Percentiles rank a stretch among this genome's conserved stretches.
These are phyloP conservation scores for Lasiosphaeriaceae sp. DNA, from an alignment of 495 filamentous ascomycete species.

Conservation along the genomic window DNA sequence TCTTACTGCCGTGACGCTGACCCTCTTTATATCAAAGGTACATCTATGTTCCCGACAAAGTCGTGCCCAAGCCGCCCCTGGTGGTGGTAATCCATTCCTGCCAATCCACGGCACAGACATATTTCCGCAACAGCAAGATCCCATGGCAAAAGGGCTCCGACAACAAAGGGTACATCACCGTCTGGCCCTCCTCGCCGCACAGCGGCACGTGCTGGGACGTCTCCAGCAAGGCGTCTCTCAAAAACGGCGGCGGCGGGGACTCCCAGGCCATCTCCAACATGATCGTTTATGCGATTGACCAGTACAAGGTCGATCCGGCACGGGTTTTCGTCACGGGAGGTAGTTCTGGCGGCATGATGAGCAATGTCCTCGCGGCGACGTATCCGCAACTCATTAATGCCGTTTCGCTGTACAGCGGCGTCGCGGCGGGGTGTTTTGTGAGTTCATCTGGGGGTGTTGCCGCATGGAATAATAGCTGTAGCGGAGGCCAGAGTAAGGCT, in stretches of 20 bases:
- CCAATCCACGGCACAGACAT: slow-evolving; percentile 48
- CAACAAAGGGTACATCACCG: slow-evolving; percentile 52
- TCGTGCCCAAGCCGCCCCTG: slow-evolving; percentile 47
- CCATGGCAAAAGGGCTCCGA: slow-evolving; percentile 49
- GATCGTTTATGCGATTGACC: slow-evolving; percentile 32
- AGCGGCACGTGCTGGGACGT: slow-evolving; percentile 57
- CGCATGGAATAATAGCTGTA: slow-evolving; percentile 43
- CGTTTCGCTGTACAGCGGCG: slow-evolving; percentile 53
- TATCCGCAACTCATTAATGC: slow-evolving; percentile 56
- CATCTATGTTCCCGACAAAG: slow-evolving; percentile 52
- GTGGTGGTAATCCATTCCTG: slow-evolving; percentile 57
- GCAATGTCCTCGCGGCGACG: slow-evolving; percentile 54
- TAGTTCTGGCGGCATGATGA: slow-evolving; percentile 40
- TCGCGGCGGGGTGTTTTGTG: slow-evolving; percentile 57
- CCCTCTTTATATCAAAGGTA: slow-evolving; percentile 25
- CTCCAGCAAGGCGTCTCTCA: slow-evolving; percentile 40
- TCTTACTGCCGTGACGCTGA: not conserved
- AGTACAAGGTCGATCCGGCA: slow-evolving; percentile 29
- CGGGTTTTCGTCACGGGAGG: slow-evolving; percentile 39
- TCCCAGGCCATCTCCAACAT: slow-evolving; percentile 41
- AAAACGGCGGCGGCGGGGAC: slow-evolving; percentile 35
- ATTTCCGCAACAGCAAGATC: slow-evolving; percentile 47
- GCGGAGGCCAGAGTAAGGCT: slow-evolving; percentile 36
- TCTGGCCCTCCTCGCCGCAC: slow-evolving; percentile 48
- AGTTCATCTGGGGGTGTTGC: slow-evolving; percentile 32